A percentile compares a stretch with the other conserved stretches of the same genome.
Conservation (phyloP, 352 stramenopile genomes). For the Globisporangium abappressorium region DNA sequence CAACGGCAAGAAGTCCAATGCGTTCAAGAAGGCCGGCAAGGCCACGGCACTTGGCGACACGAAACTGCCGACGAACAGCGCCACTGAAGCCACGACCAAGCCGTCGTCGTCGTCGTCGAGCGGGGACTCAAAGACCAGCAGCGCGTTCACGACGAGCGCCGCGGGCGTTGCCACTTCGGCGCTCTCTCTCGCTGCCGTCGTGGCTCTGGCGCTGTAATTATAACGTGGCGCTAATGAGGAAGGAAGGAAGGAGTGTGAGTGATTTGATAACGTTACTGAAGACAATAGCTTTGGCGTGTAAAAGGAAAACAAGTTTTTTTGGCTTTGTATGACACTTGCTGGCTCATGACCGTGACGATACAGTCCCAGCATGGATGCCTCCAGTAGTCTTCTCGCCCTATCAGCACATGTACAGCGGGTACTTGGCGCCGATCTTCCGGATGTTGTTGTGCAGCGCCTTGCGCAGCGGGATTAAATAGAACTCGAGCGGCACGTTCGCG, state of each 20-base stretch:
- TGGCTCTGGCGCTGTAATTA: slow-evolving; percentile 8
- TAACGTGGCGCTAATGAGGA: background rate
- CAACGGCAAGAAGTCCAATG: slow-evolving; percentile 55
- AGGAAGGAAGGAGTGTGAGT: background rate
- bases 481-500: slow-evolving; percentile 57
- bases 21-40: slow-evolving; percentile 33
- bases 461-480: slow-evolving; percentile 76
- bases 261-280: background rate
- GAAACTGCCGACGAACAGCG: slow-evolving; percentile 16
- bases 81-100: slow-evolving; percentile 2
- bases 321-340: background rate
- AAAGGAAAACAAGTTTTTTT: background rate
- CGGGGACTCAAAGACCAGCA: slow-evolving; percentile 1
- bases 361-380: too few species aligned
- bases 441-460: slow-evolving; percentile 80
- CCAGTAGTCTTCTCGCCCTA: background rate
- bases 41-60: slow-evolving; percentile 11
- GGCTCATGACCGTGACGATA: background rate
- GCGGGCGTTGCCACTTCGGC: slow-evolving; percentile 4
- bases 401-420: slow-evolving; percentile 74
- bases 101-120: background rate
- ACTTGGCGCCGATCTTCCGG: slow-evolving; percentile 63
- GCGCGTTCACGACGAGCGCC: background rate
- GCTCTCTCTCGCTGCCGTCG: background rate
- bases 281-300: background rate